phyloP scores from a whole-genome alignment of 1,284 basidiomycete species.

The Neonothopanus nambi region DNA sequence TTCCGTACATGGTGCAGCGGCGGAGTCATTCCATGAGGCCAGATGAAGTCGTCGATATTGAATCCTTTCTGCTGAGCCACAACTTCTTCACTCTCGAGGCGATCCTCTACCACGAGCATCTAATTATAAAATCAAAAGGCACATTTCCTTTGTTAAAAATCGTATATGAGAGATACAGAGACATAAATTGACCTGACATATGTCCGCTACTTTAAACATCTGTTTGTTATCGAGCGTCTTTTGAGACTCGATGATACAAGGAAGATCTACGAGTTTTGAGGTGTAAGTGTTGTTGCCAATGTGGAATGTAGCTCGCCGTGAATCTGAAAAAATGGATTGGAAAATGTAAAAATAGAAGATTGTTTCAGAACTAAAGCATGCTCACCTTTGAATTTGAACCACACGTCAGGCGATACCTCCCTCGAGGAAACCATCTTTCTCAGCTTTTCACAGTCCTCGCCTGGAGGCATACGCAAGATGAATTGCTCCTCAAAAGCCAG shows the following conservation, averaged over 20 bases:
- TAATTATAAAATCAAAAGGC: too few species aligned
- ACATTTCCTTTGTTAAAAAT: constrained; percentile 3
- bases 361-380: constrained; percentile 5
- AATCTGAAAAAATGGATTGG: constrained; percentile 55
- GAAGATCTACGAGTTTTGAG: constrained; percentile 95
- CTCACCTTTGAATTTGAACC: constrained; percentile 97
- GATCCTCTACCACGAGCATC: constrained; percentile 88
- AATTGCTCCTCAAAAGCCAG: constrained; percentile 98
- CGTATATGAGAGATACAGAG: constrained; percentile 9
- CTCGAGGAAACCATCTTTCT: constrained; percentile 81
- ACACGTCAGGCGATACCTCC: constrained; percentile 83
- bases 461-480: constrained; percentile 87
- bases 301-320: constrained; percentile 89
- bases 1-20: constrained; percentile 92
- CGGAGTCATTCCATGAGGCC: constrained; percentile 95
- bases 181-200: constrained; percentile 75
- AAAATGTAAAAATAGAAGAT: constrained; percentile 6
- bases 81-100: constrained; percentile 70
- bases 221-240: constrained; percentile 96
- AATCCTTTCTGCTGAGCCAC: constrained; percentile 63
- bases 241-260: constrained; percentile 93
- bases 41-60: constrained; percentile 95
- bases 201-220: constrained; percentile 98
- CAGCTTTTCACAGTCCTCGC: constrained; percentile 77
- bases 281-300: constrained; percentile 81